Evolutionary conservation across 495 filamentous ascomycete genomes (phyloP).

Genomic region (Trichoderma erinaceum): DNA sequence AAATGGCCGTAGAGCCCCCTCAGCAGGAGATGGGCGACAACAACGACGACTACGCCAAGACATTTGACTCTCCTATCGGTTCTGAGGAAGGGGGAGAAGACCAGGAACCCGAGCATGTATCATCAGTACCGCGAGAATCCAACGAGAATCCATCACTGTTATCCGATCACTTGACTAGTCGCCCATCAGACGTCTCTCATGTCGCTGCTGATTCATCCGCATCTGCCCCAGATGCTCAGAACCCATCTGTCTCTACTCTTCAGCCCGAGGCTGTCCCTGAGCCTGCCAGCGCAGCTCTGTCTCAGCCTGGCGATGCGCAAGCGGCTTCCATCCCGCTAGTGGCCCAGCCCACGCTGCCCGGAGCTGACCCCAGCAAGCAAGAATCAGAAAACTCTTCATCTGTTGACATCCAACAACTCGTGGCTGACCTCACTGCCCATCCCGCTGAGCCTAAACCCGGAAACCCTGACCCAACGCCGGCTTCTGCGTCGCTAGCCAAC

Average conservation of each 20-base stretch:
- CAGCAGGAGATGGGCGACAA: conserved; percentile 25
- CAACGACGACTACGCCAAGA: conserved; percentile 32
- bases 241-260: neutral
- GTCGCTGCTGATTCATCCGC: conserved; percentile 11
- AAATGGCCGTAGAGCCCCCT: conserved; percentile 13
- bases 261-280: conserved; percentile 1
- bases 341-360: neutral
- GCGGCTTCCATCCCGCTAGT: neutral
- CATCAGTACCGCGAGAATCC: conserved; percentile 21
- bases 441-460: conserved; percentile 18
- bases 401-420: conserved; percentile 37
- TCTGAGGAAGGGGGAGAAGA: conserved; percentile 22
- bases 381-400: conserved; percentile 10
- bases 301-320: neutral
- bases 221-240: conserved; percentile 12
- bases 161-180: conserved; percentile 17
- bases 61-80: conserved; percentile 31
- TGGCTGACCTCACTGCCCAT: conserved; percentile 40
- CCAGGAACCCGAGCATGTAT: conserved; percentile 34
- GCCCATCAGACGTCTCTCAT: conserved; percentile 15
- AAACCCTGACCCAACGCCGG: conserved; percentile 21
- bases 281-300: neutral
- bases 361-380: neutral
- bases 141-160: conserved; percentile 23
- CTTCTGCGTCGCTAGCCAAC: conserved; percentile 23